Conservation (phyloP, 768 basidiomycete species). For the Suillus americanus region DNA sequence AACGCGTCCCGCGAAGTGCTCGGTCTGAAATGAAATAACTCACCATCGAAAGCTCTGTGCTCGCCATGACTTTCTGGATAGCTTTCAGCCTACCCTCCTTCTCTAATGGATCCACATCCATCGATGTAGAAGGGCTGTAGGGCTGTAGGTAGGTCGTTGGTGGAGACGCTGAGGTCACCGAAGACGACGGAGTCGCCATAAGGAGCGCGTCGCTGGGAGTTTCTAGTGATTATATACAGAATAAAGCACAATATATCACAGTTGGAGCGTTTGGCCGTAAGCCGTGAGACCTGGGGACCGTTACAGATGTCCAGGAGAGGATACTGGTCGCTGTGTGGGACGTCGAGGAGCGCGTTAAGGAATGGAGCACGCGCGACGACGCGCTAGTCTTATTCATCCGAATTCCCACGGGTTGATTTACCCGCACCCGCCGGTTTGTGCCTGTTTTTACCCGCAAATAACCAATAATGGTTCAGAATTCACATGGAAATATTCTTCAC, state of each 20-base stretch:
- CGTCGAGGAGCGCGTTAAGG: slow-evolving; percentile 39
- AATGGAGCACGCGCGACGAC: slow-evolving; percentile 34
- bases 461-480: slow-evolving; percentile 14
- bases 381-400: slow-evolving; percentile 38
- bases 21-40: slow-evolving; percentile 36
- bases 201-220: slow-evolving; percentile 30
- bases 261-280: slow-evolving; percentile 10
- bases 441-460: slow-evolving; percentile 18
- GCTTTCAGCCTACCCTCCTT: slow-evolving; percentile 64
- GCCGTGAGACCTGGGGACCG: slow-evolving; percentile 25
- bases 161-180: slow-evolving; percentile 81
- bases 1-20: slow-evolving; percentile 49
- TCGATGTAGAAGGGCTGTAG: slow-evolving; percentile 38
- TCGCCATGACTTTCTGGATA: slow-evolving; percentile 73
- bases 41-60: slow-evolving; percentile 81
- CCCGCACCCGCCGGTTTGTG: slow-evolving; percentile 18
- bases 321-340: slow-evolving; percentile 38
- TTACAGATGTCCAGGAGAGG: slow-evolving; percentile 29
- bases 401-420: slow-evolving; percentile 31
- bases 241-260: slow-evolving; percentile 18
- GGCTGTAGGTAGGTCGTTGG: slow-evolving; percentile 61
- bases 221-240: slow-evolving; percentile 16
- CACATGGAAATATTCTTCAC: slow-evolving; percentile 5
- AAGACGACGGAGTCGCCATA: slow-evolving; percentile 82
- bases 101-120: slow-evolving; percentile 44